phyloP scores from a whole-genome alignment of 805 yeast genomes.

The Metschnikowia matae region DNA sequence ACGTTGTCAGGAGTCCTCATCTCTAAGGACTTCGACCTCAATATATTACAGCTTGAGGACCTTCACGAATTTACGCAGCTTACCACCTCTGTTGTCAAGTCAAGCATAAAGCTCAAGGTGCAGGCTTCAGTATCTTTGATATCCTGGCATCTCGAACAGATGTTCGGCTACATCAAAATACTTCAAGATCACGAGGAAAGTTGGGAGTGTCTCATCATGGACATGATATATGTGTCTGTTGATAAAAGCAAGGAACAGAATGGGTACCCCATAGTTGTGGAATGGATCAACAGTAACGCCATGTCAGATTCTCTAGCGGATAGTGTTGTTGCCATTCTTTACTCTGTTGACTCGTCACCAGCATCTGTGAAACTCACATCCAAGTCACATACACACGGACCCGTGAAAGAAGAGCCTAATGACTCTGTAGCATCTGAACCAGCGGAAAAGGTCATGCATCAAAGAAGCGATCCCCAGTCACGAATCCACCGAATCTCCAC shows the following conservation, averaged over 20 bases:
- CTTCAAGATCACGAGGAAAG: conserved; percentile 49
- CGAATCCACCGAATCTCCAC: conserved; percentile 50
- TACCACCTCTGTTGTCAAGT: conserved; percentile 78
- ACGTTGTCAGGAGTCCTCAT: conserved; percentile 79
- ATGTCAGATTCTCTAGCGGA: conserved; percentile 94
- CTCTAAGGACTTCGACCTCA: conserved; percentile 85
- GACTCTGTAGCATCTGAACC: conserved; percentile 15
- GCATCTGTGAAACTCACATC: conserved; percentile 89
- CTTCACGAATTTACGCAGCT: conserved; percentile 84
- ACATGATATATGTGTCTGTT: conserved; percentile 40
- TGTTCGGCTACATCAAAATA: conserved; percentile 84
- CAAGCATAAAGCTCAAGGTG: conserved; percentile 72
- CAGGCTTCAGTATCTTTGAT: conserved; percentile 78
- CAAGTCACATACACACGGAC: conserved; percentile 45
- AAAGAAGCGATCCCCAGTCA: conserved; percentile 24
- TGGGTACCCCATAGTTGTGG: conserved; percentile 55
- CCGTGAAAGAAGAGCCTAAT: conserved; percentile 22
- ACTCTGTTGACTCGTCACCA: conserved; percentile 91
- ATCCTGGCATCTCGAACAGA: conserved; percentile 86
- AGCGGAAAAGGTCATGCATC: conserved; percentile 22
- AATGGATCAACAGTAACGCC: conserved; percentile 81
- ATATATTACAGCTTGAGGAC: conserved; percentile 78
- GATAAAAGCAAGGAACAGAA: conserved; percentile 28
- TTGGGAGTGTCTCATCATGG: conserved; percentile 45
- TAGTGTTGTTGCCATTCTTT: conserved; percentile 80